These are phyloP conservation scores for Saururus chinensis DNA, from an alignment of 164 flowering plant species.

Conservation along the genomic window DNA sequence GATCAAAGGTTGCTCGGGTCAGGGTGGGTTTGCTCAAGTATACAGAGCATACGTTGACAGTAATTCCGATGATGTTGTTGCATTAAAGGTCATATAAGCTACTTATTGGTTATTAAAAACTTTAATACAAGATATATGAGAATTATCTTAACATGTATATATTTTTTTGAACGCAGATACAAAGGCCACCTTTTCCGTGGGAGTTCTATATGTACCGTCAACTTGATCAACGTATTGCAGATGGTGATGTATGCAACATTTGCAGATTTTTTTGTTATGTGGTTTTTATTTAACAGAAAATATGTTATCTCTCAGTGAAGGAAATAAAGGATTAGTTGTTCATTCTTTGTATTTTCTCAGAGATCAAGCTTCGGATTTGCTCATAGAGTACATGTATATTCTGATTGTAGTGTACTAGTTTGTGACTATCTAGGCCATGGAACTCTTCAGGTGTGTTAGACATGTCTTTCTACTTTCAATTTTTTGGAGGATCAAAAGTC, in stretches of 20 bases:
- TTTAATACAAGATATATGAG: neutral
- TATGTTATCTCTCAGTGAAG: neutral
- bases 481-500: constrained; percentile 1
- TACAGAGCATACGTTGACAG: constrained; percentile 58
- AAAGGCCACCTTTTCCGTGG: constrained; percentile 94
- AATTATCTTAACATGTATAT: neutral
- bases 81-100: constrained; percentile 53
- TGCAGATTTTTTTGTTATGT: neutral
- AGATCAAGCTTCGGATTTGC: constrained; percentile 78
- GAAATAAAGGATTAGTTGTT: neutral
- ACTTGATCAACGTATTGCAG: constrained; percentile 66
- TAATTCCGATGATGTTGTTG: constrained; percentile 77
- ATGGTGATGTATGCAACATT: constrained; percentile 36
- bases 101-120: neutral
- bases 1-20: constrained; percentile 91
- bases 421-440: constrained; percentile 71
- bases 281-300: neutral
- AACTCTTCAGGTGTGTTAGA: constrained; percentile 67
- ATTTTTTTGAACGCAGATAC: constrained; percentile 43
- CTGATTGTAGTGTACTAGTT: constrained; percentile 79
- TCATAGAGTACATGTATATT: constrained; percentile 61
- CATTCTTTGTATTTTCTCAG: constrained; percentile 27
- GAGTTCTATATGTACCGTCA: constrained; percentile 94
- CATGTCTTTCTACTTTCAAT: neutral
- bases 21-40: constrained; percentile 91